phyloP scores from a whole-genome alignment of 2,329 filamentous ascomycete genomes.

The Sphaerulina musiva region DNA sequence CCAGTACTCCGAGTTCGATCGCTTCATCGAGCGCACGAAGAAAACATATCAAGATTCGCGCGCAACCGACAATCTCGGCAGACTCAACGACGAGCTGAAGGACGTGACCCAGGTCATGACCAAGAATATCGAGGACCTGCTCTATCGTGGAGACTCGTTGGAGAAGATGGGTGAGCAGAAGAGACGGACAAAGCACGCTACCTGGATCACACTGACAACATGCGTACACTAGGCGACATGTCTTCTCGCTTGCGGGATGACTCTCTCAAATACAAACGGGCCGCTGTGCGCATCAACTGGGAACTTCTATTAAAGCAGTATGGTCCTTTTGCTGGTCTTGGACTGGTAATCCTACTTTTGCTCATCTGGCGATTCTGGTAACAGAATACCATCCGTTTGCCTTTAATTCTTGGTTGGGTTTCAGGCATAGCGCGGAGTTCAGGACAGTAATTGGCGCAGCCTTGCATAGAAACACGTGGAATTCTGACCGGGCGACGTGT shows the following conservation, averaged over 20 bases:
- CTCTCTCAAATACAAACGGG: conserved; percentile 86
- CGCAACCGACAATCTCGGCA: conserved; percentile 85
- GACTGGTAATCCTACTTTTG: conserved; percentile 75
- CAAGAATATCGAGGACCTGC: conserved; percentile 96
- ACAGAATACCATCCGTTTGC: conserved; percentile 4
- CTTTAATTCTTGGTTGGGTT: conserved; percentile 8
- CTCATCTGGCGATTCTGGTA: conserved; percentile 92
- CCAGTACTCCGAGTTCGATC: conserved; percentile 96
- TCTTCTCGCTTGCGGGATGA: conserved; percentile 74
- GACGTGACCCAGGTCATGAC: conserved; percentile 99
- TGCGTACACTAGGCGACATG: conserved; percentile 18
- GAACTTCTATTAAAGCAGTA: conserved; percentile 94
- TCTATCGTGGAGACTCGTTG: conserved; percentile 88
- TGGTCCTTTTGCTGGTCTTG: conserved; percentile 77
- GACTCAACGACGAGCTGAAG: conserved; percentile 91
- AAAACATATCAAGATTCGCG: conserved; percentile 89
- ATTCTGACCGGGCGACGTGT: neutral
- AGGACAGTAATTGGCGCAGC: conserved; percentile 10
- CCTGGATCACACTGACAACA: conserved; percentile 4
- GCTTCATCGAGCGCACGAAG: conserved; percentile 88
- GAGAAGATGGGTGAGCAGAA: conserved; percentile 86
- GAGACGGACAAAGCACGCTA: conserved; percentile 40
- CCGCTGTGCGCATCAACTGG: conserved; percentile 96
- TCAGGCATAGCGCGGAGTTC: conserved; percentile 25
- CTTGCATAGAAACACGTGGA: conserved; percentile 15